phyloP scores from a whole-genome alignment of 2,329 filamentous ascomycete species.

The Paecilomyces sp. region DNA sequence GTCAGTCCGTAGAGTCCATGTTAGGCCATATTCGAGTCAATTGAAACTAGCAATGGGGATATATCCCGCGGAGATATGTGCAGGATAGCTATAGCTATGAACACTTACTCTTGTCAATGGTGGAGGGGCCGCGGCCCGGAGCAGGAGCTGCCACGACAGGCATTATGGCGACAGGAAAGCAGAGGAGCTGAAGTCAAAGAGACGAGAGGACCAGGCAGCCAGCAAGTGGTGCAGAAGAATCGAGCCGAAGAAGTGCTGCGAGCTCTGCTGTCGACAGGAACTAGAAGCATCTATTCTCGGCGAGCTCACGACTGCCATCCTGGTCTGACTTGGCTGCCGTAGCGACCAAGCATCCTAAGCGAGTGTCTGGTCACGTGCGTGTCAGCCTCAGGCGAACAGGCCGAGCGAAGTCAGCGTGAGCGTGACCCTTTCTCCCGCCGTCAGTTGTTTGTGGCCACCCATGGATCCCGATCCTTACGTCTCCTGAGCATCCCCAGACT shows the following conservation, averaged over 20 bases:
- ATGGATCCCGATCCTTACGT: slow-evolving; percentile 3
- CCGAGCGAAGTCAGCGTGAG: not conserved
- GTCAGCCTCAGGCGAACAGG: not conserved
- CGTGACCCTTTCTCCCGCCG: slow-evolving; percentile 1
- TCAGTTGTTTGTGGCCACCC: not conserved
- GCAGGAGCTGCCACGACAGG: slow-evolving; percentile 50
- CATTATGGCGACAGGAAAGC: slow-evolving; percentile 34
- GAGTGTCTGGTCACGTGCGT: not conserved
- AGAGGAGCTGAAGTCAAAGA: not conserved
- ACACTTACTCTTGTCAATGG: slow-evolving; percentile 61
- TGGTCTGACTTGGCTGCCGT: not conserved
- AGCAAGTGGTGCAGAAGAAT: not conserved
- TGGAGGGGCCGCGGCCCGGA: slow-evolving; percentile 53
- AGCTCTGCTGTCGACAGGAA: not conserved
- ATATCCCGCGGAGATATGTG: not conserved
- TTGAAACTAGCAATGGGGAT: not conserved
- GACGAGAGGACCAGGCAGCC: not conserved
- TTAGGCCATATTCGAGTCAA: not conserved
- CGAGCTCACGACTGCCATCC: not conserved
- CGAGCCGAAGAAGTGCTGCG: not conserved
- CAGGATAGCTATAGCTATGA: not conserved
- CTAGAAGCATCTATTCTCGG: not conserved
- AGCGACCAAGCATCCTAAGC: not conserved
- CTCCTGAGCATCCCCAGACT: not conserved
- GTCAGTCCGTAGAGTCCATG: slow-evolving; percentile 18